These are phyloP conservation scores for Skeletonema grethae DNA, from an alignment of 108 stramenopile species.

Conservation along the genomic window DNA sequence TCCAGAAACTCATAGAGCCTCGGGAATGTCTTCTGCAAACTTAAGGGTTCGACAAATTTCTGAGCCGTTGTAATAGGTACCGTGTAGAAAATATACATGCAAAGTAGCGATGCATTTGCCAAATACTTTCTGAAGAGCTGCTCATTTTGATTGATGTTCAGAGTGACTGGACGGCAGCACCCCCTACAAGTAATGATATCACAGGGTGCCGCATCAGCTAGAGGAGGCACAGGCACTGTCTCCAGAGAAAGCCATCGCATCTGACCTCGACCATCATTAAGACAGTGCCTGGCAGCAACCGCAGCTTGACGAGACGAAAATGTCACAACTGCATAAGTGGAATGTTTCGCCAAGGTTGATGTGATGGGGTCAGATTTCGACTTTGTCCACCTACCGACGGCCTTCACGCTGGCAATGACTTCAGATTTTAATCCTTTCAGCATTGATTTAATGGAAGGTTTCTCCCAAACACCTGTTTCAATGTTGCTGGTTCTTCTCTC, in stretches of 20 bases:
- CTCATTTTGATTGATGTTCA: conserved; percentile 78
- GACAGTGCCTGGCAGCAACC: conserved; percentile 79
- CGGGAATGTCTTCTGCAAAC: conserved; percentile 53
- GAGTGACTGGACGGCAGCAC: conserved; percentile 87
- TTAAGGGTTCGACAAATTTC: conserved; percentile 52
- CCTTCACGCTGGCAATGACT: conserved; percentile 19
- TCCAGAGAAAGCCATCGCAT: conserved; percentile 66
- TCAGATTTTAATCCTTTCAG: conserved; percentile 8
- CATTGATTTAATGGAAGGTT: conserved; percentile 30
- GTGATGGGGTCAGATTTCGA: conserved; percentile 35
- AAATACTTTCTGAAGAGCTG: conserved; percentile 61
- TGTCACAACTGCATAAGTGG: conserved; percentile 87
- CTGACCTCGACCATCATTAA: conserved; percentile 79
- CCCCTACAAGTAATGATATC: conserved; percentile 76
- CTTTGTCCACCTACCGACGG: conserved; percentile 43
- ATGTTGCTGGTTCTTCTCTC: conserved; percentile 20
- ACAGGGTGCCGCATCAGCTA: conserved; percentile 84
- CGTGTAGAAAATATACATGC: conserved; percentile 81
- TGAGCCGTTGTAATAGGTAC: conserved; percentile 40
- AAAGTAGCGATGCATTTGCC: conserved; percentile 50
- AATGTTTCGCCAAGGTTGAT: conserved; percentile 59
- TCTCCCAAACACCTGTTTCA: conserved; percentile 47
- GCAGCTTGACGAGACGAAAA: conserved; percentile 89
- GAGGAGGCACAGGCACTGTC: conserved; percentile 75
- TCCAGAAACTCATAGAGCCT: conserved; percentile 43